A percentile compares a stretch with the other conserved stretches of the same genome.
Conservation (phyloP, 208 protist genomes). For the Trypanosoma mega region DNA sequence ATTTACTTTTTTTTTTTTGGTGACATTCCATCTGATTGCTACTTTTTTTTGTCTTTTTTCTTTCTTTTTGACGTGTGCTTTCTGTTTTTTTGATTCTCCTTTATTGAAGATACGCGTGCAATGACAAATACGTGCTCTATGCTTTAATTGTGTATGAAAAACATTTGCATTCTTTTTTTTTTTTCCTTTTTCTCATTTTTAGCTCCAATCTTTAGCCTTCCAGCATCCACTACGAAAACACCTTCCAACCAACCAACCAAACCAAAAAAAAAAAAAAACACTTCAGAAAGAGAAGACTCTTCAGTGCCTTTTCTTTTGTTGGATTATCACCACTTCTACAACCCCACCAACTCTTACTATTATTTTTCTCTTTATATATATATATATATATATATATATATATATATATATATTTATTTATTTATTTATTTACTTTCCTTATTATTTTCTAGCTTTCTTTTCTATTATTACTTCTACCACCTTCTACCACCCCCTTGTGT, state of each 20-base stretch:
- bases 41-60: conserved; percentile 14
- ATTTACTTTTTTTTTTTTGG: no score
- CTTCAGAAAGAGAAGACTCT: neutral
- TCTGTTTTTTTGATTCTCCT: conserved; percentile 11
- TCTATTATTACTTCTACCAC: no score
- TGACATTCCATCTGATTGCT: no score
- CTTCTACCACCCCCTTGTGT: no score
- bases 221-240: neutral
- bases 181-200: conserved; percentile 18
- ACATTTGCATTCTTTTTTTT: neutral
- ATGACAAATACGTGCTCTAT: neutral
- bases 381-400: conserved; percentile 2
- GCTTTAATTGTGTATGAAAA: neutral
- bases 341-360: no score
- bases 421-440: no score
- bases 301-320: conserved; percentile 23
- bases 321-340: no score
- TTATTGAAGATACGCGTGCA: neutral
- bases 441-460: no score
- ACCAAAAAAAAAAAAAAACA: conserved; percentile 14
- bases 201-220: neutral
- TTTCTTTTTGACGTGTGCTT: conserved; percentile 1
- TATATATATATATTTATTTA: no score
- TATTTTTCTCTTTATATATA: conserved; percentile 5
- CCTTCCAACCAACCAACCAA: neutral